Evolutionary conservation across 192 early-diverging fungal species (phyloP), one percentile per base, ranked within the genome.

Genomic region (Gamsiella multidivaricata): DNA sequence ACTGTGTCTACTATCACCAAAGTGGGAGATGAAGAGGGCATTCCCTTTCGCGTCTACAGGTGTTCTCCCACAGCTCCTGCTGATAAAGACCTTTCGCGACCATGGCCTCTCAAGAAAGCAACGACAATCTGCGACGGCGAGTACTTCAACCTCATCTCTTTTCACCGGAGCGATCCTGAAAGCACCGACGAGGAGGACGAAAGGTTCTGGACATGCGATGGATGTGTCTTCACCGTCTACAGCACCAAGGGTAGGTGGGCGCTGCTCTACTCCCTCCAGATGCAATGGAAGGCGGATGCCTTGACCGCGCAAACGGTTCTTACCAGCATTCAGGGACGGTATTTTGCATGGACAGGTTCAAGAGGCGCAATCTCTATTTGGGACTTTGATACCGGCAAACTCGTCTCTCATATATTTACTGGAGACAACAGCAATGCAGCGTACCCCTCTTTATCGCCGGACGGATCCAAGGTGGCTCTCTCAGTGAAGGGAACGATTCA

Each of bases 381-480:
- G 65, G 36, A 58, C 23, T 49, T 41, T 1, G 54, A 58, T 32
- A 58, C 45, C 5, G 55, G 33, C 5, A 47, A 68, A 42, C 29
- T 39, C 0, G 26, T 68, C 12, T 51, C 32, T 2, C 42, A 58
- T 18, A 58, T 68, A 15, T 42, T 9, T 11, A 39, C 42, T 5
- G 46, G 34, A 17, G 14, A 17, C 3, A 55, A 68, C 2, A 45
- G 2, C 14, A 25, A 49, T 1, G 6, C 36, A 10, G 22, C 34
- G 5, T 23, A 50, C 6, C 53, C 65, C 1, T 23, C 12, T 6
- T 22, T 68, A 0, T 68, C 65, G 3, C 31, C 22, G 0, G 54
- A 68, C 20, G 65, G 55, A 29, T 23, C 55, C 26, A 49, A 29
- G 47, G 33, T 68, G 3, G 65, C 55, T 20, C 31, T 68, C 22